phyloP scores from a whole-genome alignment of 164 flowering plant species.

The Vitis riparia region DNA sequence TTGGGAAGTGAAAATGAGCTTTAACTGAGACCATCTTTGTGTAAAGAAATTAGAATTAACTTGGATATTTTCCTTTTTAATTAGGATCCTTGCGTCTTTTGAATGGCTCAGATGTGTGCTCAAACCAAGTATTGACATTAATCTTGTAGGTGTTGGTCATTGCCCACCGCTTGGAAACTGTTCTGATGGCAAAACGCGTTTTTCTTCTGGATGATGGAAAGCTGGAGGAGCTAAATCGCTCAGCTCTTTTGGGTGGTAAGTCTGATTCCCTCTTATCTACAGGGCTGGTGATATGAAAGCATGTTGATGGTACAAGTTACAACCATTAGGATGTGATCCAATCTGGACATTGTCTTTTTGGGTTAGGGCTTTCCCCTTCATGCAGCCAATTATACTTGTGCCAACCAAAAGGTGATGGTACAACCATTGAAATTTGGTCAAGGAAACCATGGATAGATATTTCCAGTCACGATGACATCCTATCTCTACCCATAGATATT shows the following conservation, averaged over 20 bases:
- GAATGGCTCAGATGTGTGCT: neutral
- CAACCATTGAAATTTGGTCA: neutral
- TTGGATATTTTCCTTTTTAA: neutral
- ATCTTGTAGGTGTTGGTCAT: conserved; percentile 67
- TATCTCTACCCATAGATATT: too few species aligned
- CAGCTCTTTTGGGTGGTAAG: conserved; percentile 34
- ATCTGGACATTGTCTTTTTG: neutral
- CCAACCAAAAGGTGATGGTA: too few species aligned
- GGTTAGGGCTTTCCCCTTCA: neutral
- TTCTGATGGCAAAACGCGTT: conserved; percentile 71
- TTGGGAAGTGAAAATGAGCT: too few species aligned
- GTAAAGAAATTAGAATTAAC: too few species aligned
- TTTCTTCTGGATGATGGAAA: conserved; percentile 62
- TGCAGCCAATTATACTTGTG: neutral
- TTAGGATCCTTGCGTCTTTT: too few species aligned
- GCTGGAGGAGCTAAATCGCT: conserved; percentile 53
- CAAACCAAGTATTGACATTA: neutral
- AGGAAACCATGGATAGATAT: neutral
- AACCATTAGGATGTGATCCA: too few species aligned
- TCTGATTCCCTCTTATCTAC: conserved; percentile 25
- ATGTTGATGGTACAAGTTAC: neutral
- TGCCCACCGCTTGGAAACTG: conserved; percentile 82
- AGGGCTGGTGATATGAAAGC: conserved; percentile 28
- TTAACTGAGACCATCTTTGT: too few species aligned
- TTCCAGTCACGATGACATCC: too few species aligned